Conservation (phyloP, 371 early-diverging fungal genomes). For the Chytridium lagenaria region DNA sequence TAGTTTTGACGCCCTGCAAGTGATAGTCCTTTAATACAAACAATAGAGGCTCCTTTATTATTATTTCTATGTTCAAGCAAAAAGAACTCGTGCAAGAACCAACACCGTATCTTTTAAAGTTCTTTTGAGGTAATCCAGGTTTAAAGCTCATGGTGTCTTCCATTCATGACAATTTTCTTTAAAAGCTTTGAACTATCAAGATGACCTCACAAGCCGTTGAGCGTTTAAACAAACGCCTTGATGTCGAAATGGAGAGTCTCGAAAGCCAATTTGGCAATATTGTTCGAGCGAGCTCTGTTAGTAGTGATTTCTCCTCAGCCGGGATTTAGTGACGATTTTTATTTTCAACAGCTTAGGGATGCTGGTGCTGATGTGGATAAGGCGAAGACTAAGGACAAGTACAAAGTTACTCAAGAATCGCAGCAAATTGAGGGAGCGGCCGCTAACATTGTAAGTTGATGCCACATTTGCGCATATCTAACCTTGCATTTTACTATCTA, state of each 20-base stretch:
- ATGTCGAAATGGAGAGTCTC: conserved; percentile 7
- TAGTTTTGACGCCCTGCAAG: too few species aligned
- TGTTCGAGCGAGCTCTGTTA: background rate
- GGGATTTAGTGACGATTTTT: background rate
- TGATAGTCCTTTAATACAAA: too few species aligned
- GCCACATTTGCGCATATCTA: too few species aligned
- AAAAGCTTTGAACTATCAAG: too few species aligned
- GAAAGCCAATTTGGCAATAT: conserved; percentile 15
- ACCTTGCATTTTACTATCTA: too few species aligned
- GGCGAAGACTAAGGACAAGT: conserved; percentile 70
- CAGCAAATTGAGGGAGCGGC: conserved; percentile 72
- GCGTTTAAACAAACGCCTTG: conserved; percentile 4
- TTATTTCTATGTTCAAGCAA: too few species aligned
- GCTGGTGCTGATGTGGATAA: conserved; percentile 18
- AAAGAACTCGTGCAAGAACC: too few species aligned
- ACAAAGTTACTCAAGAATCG: conserved; percentile 74
- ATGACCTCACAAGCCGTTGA: background rate
- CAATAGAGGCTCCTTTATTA: too few species aligned
- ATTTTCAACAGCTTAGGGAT: conserved; percentile 10
- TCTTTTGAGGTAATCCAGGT: too few species aligned
- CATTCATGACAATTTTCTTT: too few species aligned
- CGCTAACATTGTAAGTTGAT: conserved; percentile 77
- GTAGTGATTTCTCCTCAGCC: background rate
- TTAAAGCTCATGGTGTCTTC: too few species aligned
- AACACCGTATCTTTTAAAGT: too few species aligned